A percentile compares a stretch with the other conserved stretches of the same genome.
Conservation (phyloP, 2,329 filamentous ascomycete genomes). For the Penicillium palitans region DNA sequence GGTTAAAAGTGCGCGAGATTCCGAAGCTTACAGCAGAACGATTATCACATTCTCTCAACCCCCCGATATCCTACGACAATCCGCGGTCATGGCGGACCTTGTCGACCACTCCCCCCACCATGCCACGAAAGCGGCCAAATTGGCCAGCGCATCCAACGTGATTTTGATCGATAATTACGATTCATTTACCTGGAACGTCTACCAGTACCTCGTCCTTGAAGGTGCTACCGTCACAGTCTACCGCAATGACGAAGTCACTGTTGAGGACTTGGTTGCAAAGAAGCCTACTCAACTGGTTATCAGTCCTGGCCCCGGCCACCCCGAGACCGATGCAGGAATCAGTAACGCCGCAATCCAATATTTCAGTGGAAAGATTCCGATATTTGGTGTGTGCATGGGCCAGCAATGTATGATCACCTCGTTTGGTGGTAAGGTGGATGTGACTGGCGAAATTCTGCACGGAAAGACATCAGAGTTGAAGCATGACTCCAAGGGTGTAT, state of each 20-base stretch:
- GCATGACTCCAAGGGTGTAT: slow-evolving; percentile 91
- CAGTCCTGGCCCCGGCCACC: slow-evolving; percentile 93
- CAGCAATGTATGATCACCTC: slow-evolving; percentile 97
- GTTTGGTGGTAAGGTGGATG: slow-evolving; percentile 87
- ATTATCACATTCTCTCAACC: neutral
- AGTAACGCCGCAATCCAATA: slow-evolving; percentile 88
- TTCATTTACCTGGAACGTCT: slow-evolving; percentile 99
- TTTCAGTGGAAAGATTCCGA: slow-evolving; percentile 91
- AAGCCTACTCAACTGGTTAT: slow-evolving; percentile 92
- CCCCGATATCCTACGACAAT: neutral
- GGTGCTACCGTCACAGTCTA: slow-evolving; percentile 86
- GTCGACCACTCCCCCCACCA: slow-evolving; percentile 82
- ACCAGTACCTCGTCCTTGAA: slow-evolving; percentile 96
- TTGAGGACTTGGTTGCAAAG: slow-evolving; percentile 78
- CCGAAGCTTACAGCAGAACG: neutral
- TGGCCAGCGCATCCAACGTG: slow-evolving; percentile 82
- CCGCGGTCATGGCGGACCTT: slow-evolving; percentile 45
- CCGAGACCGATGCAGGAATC: slow-evolving; percentile 84
- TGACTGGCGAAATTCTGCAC: slow-evolving; percentile 93
- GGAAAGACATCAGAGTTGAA: slow-evolving; percentile 91
- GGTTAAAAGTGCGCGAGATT: neutral
- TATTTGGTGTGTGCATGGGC: slow-evolving; percentile 98
- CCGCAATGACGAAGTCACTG: slow-evolving; percentile 85
- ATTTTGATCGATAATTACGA: slow-evolving; percentile 99
- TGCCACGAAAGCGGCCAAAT: slow-evolving; percentile 69